Conservation (phyloP, 306 rosid genomes). For the Quercus robur region DNA sequence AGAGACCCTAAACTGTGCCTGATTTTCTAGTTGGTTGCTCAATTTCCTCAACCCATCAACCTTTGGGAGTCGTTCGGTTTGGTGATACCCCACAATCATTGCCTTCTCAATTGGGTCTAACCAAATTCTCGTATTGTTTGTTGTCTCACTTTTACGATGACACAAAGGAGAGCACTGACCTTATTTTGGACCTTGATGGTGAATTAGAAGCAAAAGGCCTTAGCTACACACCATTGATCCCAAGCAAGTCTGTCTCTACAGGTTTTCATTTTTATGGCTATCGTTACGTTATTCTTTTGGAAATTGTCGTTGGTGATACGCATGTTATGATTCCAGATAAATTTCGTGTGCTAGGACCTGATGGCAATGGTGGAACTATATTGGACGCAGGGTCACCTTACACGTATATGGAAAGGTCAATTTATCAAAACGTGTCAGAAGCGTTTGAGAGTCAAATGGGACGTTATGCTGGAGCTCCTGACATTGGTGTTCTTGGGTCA, state of each 20-base stretch:
- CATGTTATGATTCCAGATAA: background rate
- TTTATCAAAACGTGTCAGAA: background rate
- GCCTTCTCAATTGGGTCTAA: background rate
- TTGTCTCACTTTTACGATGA: background rate
- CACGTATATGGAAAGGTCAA: background rate
- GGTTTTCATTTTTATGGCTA: background rate
- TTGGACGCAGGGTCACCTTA: background rate
- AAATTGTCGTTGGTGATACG: background rate
- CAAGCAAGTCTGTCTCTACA: background rate
- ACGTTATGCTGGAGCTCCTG: background rate
- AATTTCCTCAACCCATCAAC: background rate
- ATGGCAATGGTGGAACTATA: slow-evolving; percentile 2
- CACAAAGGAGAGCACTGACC: background rate
- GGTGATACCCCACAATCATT: background rate
- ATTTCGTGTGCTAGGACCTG: background rate
- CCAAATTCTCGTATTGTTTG: slow-evolving; percentile 9
- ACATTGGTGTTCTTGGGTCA: background rate
- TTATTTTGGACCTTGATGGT: background rate
- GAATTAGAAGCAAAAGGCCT: background rate
- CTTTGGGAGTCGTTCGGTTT: background rate
- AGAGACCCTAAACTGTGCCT: background rate
- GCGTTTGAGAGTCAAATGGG: background rate
- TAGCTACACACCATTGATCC: background rate
- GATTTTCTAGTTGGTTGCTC: slow-evolving; percentile 6
- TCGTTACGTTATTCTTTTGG: background rate